These are phyloP conservation scores for Geotrichum candidum DNA, from an alignment of 1,139 yeast genomes.

Conservation along the genomic window DNA sequence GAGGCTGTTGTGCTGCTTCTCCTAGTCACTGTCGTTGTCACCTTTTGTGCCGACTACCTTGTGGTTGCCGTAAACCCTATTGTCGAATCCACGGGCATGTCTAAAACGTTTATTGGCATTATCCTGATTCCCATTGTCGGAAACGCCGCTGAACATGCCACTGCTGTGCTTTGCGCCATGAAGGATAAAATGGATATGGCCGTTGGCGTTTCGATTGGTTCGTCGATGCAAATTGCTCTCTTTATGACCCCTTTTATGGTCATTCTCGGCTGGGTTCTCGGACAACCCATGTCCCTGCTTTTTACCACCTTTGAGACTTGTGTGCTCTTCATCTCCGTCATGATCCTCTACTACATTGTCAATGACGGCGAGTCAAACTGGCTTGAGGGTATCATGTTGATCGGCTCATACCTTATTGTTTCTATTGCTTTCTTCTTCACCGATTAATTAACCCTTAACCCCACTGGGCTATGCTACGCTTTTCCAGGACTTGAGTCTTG, in stretches of 20 bases:
- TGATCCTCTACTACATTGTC: conserved; percentile 78
- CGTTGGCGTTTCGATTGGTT: conserved; percentile 95
- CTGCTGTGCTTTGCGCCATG: conserved; percentile 90
- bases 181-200: conserved; percentile 97
- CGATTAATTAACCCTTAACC: background rate
- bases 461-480: background rate
- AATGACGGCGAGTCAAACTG: conserved; percentile 94
- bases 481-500: background rate
- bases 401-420: conserved; percentile 77
- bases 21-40: conserved; percentile 69
- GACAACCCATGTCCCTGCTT: conserved; percentile 86
- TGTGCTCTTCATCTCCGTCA: conserved; percentile 78
- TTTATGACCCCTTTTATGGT: conserved; percentile 95
- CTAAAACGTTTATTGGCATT: conserved; percentile 92
- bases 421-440: conserved; percentile 67
- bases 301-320: conserved; percentile 93
- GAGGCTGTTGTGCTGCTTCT: conserved; percentile 40
- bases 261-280: conserved; percentile 81
- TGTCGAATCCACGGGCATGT: conserved; percentile 75
- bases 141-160: conserved; percentile 97
- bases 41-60: conserved; percentile 86
- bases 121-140: conserved; percentile 95
- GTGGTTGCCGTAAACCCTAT: conserved; percentile 90
- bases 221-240: conserved; percentile 88
- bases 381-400: conserved; percentile 91